A percentile compares a stretch with the other conserved stretches of the same genome.
phyloP scores from a whole-genome alignment of 1,284 basidiomycete genomes.

The Irpex rosettiformis region DNA sequence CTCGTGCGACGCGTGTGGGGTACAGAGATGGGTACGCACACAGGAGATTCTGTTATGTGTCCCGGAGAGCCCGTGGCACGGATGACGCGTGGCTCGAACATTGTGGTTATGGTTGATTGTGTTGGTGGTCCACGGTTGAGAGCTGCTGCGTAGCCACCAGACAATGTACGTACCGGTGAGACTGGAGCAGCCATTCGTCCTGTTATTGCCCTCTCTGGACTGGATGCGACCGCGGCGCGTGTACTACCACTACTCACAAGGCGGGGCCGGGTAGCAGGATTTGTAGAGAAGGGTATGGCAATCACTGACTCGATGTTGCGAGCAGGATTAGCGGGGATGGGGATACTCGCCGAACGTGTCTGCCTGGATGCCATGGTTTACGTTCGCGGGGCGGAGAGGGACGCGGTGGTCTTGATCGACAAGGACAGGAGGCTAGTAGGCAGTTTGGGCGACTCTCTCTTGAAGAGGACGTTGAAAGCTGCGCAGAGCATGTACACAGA shows the following conservation, averaged over 20 bases:
- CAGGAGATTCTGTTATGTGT: conserved; percentile 8
- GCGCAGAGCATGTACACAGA: neutral
- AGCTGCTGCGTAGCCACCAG: conserved; percentile 19
- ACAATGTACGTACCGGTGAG: conserved; percentile 25
- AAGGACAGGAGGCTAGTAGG: neutral
- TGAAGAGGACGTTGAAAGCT: neutral
- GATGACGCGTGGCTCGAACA: conserved; percentile 65
- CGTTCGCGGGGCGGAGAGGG: neutral
- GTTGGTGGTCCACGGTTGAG: conserved; percentile 17
- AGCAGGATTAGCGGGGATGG: conserved; percentile 49
- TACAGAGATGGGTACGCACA: conserved; percentile 12
- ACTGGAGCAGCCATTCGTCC: conserved; percentile 9
- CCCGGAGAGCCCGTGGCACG: conserved; percentile 35
- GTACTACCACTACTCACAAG: conserved; percentile 12
- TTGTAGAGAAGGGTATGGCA: conserved; percentile 50
- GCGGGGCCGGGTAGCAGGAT: conserved; percentile 29
- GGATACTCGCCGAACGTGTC: conserved; percentile 59
- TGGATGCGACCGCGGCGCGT: conserved; percentile 7
- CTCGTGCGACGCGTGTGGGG: conserved; percentile 14
- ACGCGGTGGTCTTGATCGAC: neutral
- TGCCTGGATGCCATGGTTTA: conserved; percentile 46
- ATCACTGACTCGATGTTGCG: conserved; percentile 62
- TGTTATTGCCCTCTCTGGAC: conserved; percentile 17
- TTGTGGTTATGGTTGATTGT: conserved; percentile 16
- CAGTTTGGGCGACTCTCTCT: neutral